Base-by-base conservation (phyloP, 192 early-diverging fungal genomes). In the Coemansia sp. region DNA sequence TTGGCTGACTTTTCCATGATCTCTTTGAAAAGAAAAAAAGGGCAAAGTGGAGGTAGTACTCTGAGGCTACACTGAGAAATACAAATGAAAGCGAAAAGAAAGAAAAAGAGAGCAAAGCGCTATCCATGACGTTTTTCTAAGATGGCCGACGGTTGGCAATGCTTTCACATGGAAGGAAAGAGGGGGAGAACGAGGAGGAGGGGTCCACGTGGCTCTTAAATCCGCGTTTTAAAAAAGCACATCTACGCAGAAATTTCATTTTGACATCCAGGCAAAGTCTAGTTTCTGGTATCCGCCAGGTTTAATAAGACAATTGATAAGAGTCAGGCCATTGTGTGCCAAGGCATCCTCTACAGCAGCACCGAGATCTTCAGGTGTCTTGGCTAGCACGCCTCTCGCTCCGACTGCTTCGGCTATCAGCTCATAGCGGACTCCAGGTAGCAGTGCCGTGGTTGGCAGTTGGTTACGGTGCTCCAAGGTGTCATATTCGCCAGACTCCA, bases 301-400 rank as follows among this genome's bases (percentile, higher is more conserved):
- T 10, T 68, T 62, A 65, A 90, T 89, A 27, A 87, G 52, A 52
- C 85, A 87, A 71, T 90, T 90, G 62, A 90, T 88, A 6, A 90
- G 75, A 30, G 82, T 82, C 48, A 86, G 66, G 7, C 80, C 78
- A 32, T 85, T 56, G 19, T 64, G 56, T 14, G 55, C 61, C 27
- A 88, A 44, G 1, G 87, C 78, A 7, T 58, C 54, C 8, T 76
- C 64, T 8, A 89, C 31, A 9, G 89, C 88, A 1, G 54, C 23
- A 2, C 53, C 75, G 6, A 90, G 71, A 58, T 88, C 86, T 6
- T 76, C 71, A 6, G 84, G 86, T 9, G 84, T 89, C 23, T 58
- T 72, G 10, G 82, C 86, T 19, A 88, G 65, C 58, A 73, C 82
- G 4, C 89, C 89, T 48, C 69, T 71, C 22, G 80, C 89, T 22